Percentiles rank a stretch among this genome's conserved stretches.
Evolutionary conservation across 805 yeast species (phyloP).

Genomic region (Saccharomycopsis sp.): DNA sequence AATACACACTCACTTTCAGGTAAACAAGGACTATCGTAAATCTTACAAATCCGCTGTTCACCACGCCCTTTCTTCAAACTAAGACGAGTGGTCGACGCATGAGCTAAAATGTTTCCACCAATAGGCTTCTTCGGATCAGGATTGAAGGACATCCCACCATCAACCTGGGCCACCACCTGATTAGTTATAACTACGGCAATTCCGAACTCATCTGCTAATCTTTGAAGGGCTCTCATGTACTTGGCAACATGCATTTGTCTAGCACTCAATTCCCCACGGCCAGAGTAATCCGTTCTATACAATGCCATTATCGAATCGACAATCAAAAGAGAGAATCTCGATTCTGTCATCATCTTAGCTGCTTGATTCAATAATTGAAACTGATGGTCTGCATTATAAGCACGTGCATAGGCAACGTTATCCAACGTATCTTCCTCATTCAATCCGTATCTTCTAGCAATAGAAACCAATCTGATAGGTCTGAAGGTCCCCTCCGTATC

Average conservation of each 20-base stretch:
- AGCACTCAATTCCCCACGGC: constrained; percentile 93
- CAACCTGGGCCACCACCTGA: constrained; percentile 97
- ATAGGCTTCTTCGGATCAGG: constrained; percentile 98
- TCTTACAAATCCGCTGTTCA: constrained; percentile 88
- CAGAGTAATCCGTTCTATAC: constrained; percentile 89
- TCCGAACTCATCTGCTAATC: constrained; percentile 96
- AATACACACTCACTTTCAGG: constrained; percentile 94
- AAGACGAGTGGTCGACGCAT: constrained; percentile 89
- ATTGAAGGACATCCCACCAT: constrained; percentile 72
- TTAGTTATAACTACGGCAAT: constrained; percentile 93
- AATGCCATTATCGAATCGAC: constrained; percentile 98
- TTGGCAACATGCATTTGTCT: constrained; percentile 92
- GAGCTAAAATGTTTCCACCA: constrained; percentile 97
- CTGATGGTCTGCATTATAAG: constrained; percentile 96
- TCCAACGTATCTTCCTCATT: constrained; percentile 92
- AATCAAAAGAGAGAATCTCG: constrained; percentile 80
- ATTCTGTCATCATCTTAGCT: constrained; percentile 92
- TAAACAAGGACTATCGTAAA: constrained; percentile 92
- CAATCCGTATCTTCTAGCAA: constrained; percentile 86
- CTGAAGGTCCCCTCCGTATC: constrained; percentile 96
- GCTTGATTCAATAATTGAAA: constrained; percentile 80
- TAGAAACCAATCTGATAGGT: constrained; percentile 81
- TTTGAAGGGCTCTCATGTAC: constrained; percentile 83
- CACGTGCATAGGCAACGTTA: constrained; percentile 95
- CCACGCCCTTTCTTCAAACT: constrained; percentile 87